Evolutionary conservation across 2,329 filamentous ascomycete genomes (phyloP), one percentile per base, ranked within the genome.

Genomic region (Cladosporium sp.): DNA sequence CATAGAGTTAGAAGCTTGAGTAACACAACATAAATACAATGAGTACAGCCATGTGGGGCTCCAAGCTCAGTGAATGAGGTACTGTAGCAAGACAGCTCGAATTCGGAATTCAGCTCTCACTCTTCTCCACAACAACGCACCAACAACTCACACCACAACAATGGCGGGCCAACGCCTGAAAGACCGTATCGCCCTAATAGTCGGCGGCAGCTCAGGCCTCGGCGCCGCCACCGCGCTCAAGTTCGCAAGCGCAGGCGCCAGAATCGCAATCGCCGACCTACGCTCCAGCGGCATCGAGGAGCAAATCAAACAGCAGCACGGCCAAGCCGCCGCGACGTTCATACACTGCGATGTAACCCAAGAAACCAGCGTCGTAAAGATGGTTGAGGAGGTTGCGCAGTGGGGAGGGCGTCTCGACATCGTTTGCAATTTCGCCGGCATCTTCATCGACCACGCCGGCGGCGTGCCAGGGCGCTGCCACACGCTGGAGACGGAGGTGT

Each of bases 341-440:
- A 64, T 73, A 8, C 54, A 52, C 7, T 73, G 71, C 61, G 70
- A 75, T 47, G 72, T 75, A 3, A 67, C 69, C 2, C 51, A 72
- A n/a, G 71, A 74, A 55, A 49, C 44, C 3, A 49, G 72, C 12
- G 71, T 75, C 38, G 61, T 72, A 12, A 61, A 59, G 5, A 57
- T 75, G 59, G 64, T 75, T 15, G 34, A 67, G 24, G 51, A 70
- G 59, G 68, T 72, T 3, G 72, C 70, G 18, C 59, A 69, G 18
- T 74, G 71, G 66, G 71, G 69, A 12, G 74, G 72, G 4, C 68
- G 73, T 1, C 41, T 75, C 3, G 73, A 75, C 55, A 71, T 72
- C 38, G 60, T 71, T 10, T 70, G 69, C 60, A 74, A 74, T 65
- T 73, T 70, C 47, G 72, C 71, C 8, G 73, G 73, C 24, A 66